Conservation (phyloP, 75 land plant species). For the Pinus tabuliformis region DNA sequence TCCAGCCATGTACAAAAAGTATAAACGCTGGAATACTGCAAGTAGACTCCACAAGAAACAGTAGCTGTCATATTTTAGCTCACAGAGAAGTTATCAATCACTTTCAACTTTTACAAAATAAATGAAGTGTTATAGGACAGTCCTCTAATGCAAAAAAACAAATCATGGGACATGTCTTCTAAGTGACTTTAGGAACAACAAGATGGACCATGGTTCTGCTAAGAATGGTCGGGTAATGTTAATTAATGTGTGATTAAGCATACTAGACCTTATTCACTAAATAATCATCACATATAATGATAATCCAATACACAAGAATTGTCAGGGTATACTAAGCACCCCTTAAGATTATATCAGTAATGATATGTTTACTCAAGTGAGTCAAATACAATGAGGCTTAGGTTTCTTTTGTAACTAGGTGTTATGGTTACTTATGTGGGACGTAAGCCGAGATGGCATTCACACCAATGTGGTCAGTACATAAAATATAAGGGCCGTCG, state of each 20-base stretch:
- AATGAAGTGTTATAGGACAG: not conserved
- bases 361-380: no score
- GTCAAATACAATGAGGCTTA: no score
- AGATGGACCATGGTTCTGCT: not conserved
- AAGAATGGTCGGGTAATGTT: not conserved
- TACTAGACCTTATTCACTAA: no score
- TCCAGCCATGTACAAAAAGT: conserved; percentile 49
- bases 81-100: not conserved
- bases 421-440: no score
- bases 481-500: no score
- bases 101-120: not conserved
- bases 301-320: no score
- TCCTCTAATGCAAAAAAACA: not conserved
- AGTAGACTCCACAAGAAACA: not conserved
- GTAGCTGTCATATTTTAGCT: not conserved
- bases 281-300: no score
- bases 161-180: not conserved
- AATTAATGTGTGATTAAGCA: not conserved
- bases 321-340: no score
- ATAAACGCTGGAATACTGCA: conserved; percentile 37
- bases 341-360: no score
- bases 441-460: no score
- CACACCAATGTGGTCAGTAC: no score
- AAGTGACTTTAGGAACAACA: not conserved
- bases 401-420: no score